phyloP scores from a whole-genome alignment of 768 basidiomycete species.

The Kondoa malvinella region DNA sequence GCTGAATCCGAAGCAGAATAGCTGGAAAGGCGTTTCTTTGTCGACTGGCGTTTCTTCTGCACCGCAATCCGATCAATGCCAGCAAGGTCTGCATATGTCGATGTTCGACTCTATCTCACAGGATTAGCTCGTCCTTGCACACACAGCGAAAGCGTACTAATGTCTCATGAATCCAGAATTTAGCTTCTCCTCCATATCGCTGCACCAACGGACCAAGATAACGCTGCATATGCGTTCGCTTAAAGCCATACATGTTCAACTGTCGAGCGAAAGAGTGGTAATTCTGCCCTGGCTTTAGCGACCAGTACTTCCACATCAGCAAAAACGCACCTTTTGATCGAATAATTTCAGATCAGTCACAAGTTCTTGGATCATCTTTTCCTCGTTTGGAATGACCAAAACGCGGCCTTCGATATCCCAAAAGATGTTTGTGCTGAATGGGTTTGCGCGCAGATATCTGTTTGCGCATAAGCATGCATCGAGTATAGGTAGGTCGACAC shows the following conservation, averaged over 20 bases:
- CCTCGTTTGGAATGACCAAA: neutral
- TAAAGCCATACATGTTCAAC: constrained; percentile 3
- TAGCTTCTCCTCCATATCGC: neutral
- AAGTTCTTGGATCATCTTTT: neutral
- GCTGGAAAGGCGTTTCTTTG: neutral
- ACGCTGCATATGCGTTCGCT: neutral
- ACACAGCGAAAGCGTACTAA: no score
- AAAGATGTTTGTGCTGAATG: neutral
- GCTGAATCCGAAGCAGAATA: neutral
- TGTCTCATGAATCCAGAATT: neutral
- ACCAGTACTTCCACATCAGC: neutral
- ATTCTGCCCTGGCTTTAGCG: neutral
- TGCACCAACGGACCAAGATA: neutral
- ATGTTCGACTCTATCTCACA: neutral
- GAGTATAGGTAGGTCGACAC: neutral
- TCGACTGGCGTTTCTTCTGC: neutral
- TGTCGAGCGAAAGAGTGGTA: neutral
- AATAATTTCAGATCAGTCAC: neutral
- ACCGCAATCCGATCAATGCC: neutral
- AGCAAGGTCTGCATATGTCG: neutral
- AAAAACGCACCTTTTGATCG: neutral
- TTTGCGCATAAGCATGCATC: neutral
- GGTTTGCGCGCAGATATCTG: neutral
- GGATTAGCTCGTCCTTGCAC: no score
- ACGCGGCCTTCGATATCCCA: constrained; percentile 2